Base-by-base conservation (phyloP, 345 rosid genomes). In the Eucalyptus sp. region DNA sequence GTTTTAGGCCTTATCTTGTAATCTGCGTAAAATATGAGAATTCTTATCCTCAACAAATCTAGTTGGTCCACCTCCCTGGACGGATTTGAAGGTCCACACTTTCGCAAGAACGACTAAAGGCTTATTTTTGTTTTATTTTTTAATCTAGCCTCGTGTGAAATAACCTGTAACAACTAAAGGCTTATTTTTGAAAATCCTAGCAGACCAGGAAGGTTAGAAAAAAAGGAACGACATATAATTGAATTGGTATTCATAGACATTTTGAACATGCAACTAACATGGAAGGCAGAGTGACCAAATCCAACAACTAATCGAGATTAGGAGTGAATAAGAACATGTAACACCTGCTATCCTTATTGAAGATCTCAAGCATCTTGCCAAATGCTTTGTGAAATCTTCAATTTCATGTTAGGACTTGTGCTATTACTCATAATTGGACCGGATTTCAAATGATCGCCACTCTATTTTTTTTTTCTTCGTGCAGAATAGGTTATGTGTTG, bases 161-260 rank as follows among this genome's bases (percentile, higher is more conserved):
- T 62, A 0, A 62, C 0, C 33, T 27, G 7, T 13, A 62, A 60
- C 0, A 6, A 0, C 52, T 15, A 50, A 50, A 50, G 18, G 52
- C 52, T 50, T 50, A 50, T 50, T 27, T 6, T 25, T 6, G 2
- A 8, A 54, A 7, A 51, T 54, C 60, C 25, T 54, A 58, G 3
- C 2, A 62, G 15, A 60, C 4, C 3, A 62, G 68, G 68, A 5
- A n/a, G 33, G 4, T 29, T 13, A 62, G 68, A 13, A 29, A 29
- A 4, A 62, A 62, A 6, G 68, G 33, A 27, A 13, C 0, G 33
- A 6, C 17, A 1, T 60, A 62, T 27, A 5, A 13, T 0, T 62
- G n/a, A 62, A 62, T 62, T 1, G 17, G 5, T n/a, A 60, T 13
- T 33, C 68, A 62, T 6, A 62, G 33, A 62, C 4, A 58, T 62